A percentile compares a stretch with the other conserved stretches of the same genome.
Evolutionary conservation across 345 rosid genomes (phyloP).

Genomic region (Aurinia saxatilis): DNA sequence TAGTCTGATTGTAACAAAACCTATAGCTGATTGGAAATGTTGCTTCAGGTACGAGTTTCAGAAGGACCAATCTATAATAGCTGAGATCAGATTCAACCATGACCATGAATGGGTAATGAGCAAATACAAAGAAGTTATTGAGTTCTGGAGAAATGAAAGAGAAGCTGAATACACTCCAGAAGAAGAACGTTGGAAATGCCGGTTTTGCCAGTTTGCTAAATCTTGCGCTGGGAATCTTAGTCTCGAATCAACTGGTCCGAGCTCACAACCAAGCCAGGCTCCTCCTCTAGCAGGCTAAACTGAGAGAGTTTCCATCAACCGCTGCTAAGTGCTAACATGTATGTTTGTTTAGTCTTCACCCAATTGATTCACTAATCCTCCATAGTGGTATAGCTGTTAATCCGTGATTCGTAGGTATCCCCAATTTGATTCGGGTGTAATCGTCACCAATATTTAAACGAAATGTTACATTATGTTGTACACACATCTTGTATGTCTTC

Average conservation of each 20-base stretch:
- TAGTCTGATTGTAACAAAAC: neutral
- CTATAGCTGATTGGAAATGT: neutral
- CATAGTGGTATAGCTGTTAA: too few species aligned
- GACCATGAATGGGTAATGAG: constrained; percentile 46
- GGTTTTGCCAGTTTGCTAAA: constrained; percentile 46
- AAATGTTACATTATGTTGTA: neutral
- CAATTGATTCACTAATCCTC: neutral
- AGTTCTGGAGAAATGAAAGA: constrained; percentile 58
- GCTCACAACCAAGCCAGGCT: constrained; percentile 22
- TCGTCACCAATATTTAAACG: neutral
- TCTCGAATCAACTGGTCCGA: neutral
- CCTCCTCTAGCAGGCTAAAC: constrained; percentile 11
- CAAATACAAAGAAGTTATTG: constrained; percentile 37
- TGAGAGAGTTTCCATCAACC: neutral
- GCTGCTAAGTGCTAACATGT: neutral
- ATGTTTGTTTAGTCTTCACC: neutral
- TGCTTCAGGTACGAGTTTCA: constrained; percentile 67
- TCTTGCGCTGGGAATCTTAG: constrained; percentile 36
- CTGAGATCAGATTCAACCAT: constrained; percentile 53
- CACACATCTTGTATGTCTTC: neutral
- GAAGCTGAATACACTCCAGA: constrained; percentile 52
- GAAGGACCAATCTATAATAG: constrained; percentile 53
- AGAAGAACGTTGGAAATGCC: constrained; percentile 87
- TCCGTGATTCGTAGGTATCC: too few species aligned
- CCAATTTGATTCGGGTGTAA: neutral